phyloP scores from a whole-genome alignment of 2,329 filamentous ascomycete genomes.

The Knoxdaviesia capensis region DNA sequence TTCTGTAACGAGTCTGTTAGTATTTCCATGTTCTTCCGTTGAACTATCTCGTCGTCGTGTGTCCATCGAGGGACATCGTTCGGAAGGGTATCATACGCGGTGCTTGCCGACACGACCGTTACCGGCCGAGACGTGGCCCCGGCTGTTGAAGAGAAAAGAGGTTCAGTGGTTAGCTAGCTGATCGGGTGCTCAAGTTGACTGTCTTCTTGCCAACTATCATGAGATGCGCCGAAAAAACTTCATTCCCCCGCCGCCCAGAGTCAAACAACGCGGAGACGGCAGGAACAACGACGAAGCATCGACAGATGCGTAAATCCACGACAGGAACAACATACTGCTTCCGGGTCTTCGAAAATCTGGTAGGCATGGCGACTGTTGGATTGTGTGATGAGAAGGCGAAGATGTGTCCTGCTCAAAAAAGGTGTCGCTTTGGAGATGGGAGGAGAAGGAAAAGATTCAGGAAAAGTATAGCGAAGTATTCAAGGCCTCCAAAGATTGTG shows the following conservation, averaged over 20 bases:
- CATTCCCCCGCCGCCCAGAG: too few species aligned
- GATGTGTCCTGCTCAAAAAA: too few species aligned
- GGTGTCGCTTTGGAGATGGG: too few species aligned
- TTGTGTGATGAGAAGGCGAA: too few species aligned
- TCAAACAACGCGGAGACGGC: conserved; percentile 2
- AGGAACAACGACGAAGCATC: conserved; percentile 1
- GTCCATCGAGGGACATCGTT: neutral
- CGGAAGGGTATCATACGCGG: conserved; percentile 22
- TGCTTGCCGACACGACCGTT: conserved; percentile 98
- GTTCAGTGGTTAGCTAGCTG: conserved; percentile 5
- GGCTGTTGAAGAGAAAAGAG: conserved; percentile 32
- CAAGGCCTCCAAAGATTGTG: too few species aligned
- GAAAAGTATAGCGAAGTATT: too few species aligned
- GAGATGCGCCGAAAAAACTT: too few species aligned
- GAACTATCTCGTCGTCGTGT: neutral
- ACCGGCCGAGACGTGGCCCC: conserved; percentile 96
- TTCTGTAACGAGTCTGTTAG: conserved; percentile 25
- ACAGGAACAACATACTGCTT: conserved; percentile 43
- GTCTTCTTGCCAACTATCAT: neutral
- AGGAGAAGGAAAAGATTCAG: too few species aligned
- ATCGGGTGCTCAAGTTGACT: conserved; percentile 3
- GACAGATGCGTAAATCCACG: conserved; percentile 2
- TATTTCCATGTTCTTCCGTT: conserved; percentile 1
- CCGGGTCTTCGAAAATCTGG: conserved; percentile 54
- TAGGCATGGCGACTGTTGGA: conserved; percentile 39